phyloP scores from a whole-genome alignment of 2,329 filamentous ascomycete genomes.

The Leptodontidium sp. region DNA sequence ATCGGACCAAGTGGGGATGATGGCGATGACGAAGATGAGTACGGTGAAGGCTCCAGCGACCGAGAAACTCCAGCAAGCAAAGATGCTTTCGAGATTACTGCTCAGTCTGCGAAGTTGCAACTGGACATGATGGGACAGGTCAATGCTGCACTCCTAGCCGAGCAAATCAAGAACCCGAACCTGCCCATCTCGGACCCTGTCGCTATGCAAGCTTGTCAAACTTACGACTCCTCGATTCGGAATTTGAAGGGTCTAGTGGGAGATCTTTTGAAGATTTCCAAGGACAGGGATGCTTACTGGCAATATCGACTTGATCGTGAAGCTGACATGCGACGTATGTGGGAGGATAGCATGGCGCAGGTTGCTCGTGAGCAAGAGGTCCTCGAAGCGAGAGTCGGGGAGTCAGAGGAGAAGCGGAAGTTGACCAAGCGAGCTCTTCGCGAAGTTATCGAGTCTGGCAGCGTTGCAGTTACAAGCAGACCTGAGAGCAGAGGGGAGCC shows the following conservation, averaged over 20 bases:
- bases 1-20: slow-evolving; percentile 54
- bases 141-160: slow-evolving; percentile 78
- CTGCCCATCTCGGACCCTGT: slow-evolving; percentile 79
- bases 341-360: slow-evolving; percentile 99
- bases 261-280: slow-evolving; percentile 89
- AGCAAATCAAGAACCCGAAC: slow-evolving; percentile 73
- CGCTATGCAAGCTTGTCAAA: slow-evolving; percentile 78
- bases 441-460: slow-evolving; percentile 74
- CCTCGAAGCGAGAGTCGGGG: slow-evolving; percentile 84
- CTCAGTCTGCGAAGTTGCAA: slow-evolving; percentile 92
- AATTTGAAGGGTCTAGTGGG: slow-evolving; percentile 86
- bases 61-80: slow-evolving; percentile 81
- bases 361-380: slow-evolving; percentile 95
- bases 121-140: slow-evolving; percentile 90
- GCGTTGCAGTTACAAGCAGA: slow-evolving; percentile 59
- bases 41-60: slow-evolving; percentile 81
- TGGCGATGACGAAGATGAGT: slow-evolving; percentile 76
- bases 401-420: slow-evolving; percentile 89
- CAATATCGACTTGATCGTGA: slow-evolving; percentile 93
- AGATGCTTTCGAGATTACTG: slow-evolving; percentile 96
- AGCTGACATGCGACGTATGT: slow-evolving; percentile 90
- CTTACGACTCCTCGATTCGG: slow-evolving; percentile 89
- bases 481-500: slow-evolving; percentile 40
- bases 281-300: slow-evolving; percentile 96
- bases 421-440: slow-evolving; percentile 88